Evolutionary conservation across 1,284 basidiomycete species (phyloP), one percentile per base, ranked within the genome.

Genomic region (Apiotrichum brassicae): DNA sequence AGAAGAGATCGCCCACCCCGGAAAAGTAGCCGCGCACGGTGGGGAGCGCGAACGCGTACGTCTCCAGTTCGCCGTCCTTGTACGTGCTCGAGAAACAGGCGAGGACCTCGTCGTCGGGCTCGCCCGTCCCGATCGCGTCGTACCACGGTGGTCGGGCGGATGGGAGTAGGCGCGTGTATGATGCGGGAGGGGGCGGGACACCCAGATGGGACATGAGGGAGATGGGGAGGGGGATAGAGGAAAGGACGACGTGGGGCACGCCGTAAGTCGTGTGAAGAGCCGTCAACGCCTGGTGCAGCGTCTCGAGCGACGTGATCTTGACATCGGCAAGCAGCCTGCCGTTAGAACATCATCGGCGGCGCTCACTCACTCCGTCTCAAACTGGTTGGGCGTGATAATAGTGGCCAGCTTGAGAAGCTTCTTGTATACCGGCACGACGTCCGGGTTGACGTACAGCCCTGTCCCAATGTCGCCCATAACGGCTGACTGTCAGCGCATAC

Each of bases 331-430:
- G 76, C 3, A 84, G 77, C 71, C 86, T 91, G 63, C 2, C 18
- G 33, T 34, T n/a, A 34, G 33, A 14, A 34, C 13, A 34, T 34
- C 23, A 43, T 47, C 22, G 12, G 11, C 26, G 36, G 20, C 4
- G 23, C 22, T 30, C 19, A 44, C 85, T 70, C 66, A 93, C 89
- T 97, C 92, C 48, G 87, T 87, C 76, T 99, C 95, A 59, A 94
- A 99, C 81, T 93, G 95, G 68, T 99, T 99, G 0, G 94, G 94
- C 0, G 94, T 93, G 58, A 97, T 94, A 49, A 97, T 85, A 0
- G 87, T 89, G 1, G 93, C 84, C 20, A 85, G 75, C 16, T 80
- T 77, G 3, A 99, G 77, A 73, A 98, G 81, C 18, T 68, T 61
- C 45, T 83, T 82, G 75, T 99, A 98, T 41, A 92, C 81, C 0